Evolutionary conservation across 2,329 filamentous ascomycete genomes (phyloP), one percentile per base, ranked within the genome.

Genomic region (Didymella keratinophila): DNA sequence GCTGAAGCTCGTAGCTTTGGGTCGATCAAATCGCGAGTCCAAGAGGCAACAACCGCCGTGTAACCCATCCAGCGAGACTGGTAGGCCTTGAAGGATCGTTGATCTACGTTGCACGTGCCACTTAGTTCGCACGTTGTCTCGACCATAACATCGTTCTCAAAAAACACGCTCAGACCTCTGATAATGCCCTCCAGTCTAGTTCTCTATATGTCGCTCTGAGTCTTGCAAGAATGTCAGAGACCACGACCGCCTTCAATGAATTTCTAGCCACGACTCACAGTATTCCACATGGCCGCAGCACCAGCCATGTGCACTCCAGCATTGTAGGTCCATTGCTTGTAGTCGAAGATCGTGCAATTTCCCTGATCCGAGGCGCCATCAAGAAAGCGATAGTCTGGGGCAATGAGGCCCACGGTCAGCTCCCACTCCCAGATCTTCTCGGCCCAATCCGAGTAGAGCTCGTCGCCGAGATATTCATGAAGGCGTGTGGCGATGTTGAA

Each of bases 401-500:
- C 81, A 66, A 85, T 81, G 42, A 87, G 79, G 12, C 83, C 82
- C 2, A 84, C 77, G 10, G 69, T 66, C 0, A 65, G 62, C 47
- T 82, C 78, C 78, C 80, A 88, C 50, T 85, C 82, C 87, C 88
- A 90, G 14, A 85, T 77, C 68, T 83, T 86, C 52, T 83, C 75
- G 3, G 89, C 89, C 89, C 89, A 92, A 11, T 88, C 81, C 18
- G 59, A 54, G 41, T 78, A 78, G 5, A 73, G 75, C 4, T 82
- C 71, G 70, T 90, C 88, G 16, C 85, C 86, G 0, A 88, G 90
- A 55, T 86, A 87, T 53, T 89, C 86, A 36, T 87, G 89, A 10
- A 94, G 82, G 25, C 91, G 88, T 0, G 91, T 88, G 3, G 90
- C 88, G 27, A 96, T 83, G 75, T 94, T 89, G 78, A 96, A 93